Evolutionary conservation across 2,329 filamentous ascomycete genomes (phyloP), one percentile per base, ranked within the genome.

Genomic region (Tothia fuscella): DNA sequence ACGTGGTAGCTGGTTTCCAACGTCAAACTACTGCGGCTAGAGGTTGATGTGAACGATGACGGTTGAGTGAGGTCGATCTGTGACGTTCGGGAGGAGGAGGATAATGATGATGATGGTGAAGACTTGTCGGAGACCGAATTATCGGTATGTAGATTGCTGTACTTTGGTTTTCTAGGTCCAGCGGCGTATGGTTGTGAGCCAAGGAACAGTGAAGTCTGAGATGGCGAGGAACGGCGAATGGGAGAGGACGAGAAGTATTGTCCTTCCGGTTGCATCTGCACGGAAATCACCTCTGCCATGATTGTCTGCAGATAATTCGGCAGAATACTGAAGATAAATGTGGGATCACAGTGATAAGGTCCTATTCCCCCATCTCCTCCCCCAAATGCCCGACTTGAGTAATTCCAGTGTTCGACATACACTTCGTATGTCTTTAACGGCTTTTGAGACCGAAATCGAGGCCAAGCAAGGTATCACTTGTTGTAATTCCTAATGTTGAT

Each of bases 41-140:
- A 72, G 3, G 77, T 82, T 2, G 78, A 80, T 19, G 68, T 66
- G 54, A 70, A 74, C 2, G 77, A 79, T 4, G 70, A 68, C 43
- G 53, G 70, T 38, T 55, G 54, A 21, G 59, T 61, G 26, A 56
- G 50, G 34, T 51, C 49, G 38, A 49, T 47, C 17, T 50, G 51
- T n/a, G 56, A 58, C 16, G 50, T 37, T 34, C 50, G 49, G n/a
- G 52, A 43, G 46, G 50, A 51, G 40, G 47, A 49, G 6, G 47
- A 46, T 17, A 42, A 43, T 26, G 50, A 51, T 17, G 43, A 43
- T 26, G 50, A 51, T 34, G 60, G 57, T 39, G 54, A 51, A 40
- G 57, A 47, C 20, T 59, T 57, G 43, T 50, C 51, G 21, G 57
- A 36, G n/a, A 47, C 21, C 37, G 45, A 48, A 50, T 56, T 53